Conservation (phyloP, 2,329 filamentous ascomycete species). For the Arthrobotrys sphaeroides region DNA sequence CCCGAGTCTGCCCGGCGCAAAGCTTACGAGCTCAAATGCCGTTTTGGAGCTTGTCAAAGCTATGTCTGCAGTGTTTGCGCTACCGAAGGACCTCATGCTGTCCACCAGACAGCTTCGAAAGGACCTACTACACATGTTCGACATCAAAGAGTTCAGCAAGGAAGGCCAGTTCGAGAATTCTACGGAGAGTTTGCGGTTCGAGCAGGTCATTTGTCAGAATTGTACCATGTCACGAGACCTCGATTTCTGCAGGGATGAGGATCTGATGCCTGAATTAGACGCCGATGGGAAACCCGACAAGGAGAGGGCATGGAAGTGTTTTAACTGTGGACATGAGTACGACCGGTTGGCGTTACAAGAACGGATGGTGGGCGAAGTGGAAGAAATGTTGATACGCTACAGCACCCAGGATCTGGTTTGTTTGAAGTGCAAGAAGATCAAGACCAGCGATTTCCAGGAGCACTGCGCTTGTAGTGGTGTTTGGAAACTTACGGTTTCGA, state of each 20-base stretch:
- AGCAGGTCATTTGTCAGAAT: constrained; percentile 83
- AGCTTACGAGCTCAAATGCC: constrained; percentile 72
- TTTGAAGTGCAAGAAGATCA: constrained; percentile 73
- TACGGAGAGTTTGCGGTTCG: constrained; percentile 75
- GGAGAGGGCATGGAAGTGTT: constrained; percentile 74
- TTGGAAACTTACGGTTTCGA: constrained; percentile 78
- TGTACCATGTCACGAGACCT: constrained; percentile 90
- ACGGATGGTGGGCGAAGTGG: constrained; percentile 77
- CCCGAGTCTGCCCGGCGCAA: constrained; percentile 78
- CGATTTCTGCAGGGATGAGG: constrained; percentile 89
- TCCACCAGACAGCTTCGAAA: constrained; percentile 89
- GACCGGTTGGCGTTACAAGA: constrained; percentile 86
- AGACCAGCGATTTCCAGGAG: constrained; percentile 94
- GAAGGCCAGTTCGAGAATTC: constrained; percentile 91
- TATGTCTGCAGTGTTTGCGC: constrained; percentile 87
- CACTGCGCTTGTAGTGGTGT: constrained; percentile 91
- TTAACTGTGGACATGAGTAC: constrained; percentile 74
- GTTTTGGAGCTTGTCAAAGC: constrained; percentile 90
- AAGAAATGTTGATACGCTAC: constrained; percentile 81
- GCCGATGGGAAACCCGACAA: constrained; percentile 58
- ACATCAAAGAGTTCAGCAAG: constrained; percentile 90
- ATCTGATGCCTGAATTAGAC: constrained; percentile 70
- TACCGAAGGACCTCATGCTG: constrained; percentile 89
- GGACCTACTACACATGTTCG: constrained; percentile 87
- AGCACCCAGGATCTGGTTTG: constrained; percentile 90